Evolutionary conservation across 345 rosid species (phyloP).

Genomic region (Lenwebbia sp.): DNA sequence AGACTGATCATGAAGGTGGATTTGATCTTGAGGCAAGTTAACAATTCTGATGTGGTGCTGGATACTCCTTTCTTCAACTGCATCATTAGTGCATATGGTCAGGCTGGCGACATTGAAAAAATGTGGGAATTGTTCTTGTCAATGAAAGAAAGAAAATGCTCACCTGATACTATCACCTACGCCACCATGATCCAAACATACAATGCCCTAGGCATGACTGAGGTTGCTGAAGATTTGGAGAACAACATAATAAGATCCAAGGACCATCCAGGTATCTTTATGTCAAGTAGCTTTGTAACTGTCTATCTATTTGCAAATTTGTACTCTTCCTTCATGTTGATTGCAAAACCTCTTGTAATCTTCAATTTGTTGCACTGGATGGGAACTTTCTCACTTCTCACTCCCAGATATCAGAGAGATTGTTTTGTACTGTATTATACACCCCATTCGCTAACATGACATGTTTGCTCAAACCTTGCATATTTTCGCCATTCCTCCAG

Average conservation of each 20-base stretch:
- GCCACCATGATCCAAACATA: conserved; percentile 69
- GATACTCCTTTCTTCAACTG: conserved; percentile 82
- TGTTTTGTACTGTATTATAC: neutral
- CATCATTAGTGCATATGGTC: conserved; percentile 64
- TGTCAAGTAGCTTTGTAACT: neutral
- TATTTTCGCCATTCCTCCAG: neutral
- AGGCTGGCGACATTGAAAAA: conserved; percentile 55
- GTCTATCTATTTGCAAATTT: neutral
- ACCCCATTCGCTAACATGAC: neutral
- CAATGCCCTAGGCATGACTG: conserved; percentile 50
- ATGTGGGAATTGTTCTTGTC: conserved; percentile 48
- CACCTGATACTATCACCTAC: conserved; percentile 53
- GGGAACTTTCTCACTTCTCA: neutral
- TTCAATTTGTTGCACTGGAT: neutral
- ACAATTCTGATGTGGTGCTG: conserved; percentile 60
- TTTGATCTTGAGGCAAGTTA: conserved; percentile 62
- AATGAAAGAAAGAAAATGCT: conserved; percentile 64
- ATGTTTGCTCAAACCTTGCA: neutral
- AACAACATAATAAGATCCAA: conserved; percentile 22
- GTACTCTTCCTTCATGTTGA: neutral
- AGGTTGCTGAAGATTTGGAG: conserved; percentile 47
- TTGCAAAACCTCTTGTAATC: neutral
- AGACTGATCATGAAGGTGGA: conserved; percentile 50
- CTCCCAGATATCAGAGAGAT: neutral
- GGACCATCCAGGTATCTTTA: conserved; percentile 20